Evolutionary conservation across 2,329 filamentous ascomycete species (phyloP), one percentile per base, ranked within the genome.

Genomic region (Raffaelea arxii): DNA sequence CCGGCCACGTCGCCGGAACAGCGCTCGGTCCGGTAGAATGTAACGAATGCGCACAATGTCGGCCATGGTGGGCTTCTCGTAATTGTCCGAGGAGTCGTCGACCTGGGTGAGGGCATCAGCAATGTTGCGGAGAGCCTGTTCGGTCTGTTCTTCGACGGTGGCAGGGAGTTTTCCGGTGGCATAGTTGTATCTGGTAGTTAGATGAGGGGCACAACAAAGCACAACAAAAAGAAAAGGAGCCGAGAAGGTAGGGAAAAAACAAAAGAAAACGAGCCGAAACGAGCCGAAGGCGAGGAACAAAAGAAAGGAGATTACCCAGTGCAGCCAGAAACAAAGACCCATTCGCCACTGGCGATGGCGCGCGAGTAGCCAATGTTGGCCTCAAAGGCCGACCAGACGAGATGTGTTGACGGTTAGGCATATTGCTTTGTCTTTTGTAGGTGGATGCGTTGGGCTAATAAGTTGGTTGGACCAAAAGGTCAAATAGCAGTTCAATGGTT

Each of bases 31-130:
- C 3, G 72, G 69, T 19, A 77, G 59, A 40, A 75, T 73, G 52
- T 77, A 77, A 11, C 64, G 62, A 14, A 77, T 73, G 19, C 74
- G 63, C 1, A 76, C 71, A 3, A 77, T 62, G 44, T 77, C 72
- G 4, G 56, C 56, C 44, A 75, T 58, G 10, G 53, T 51, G 4
- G 46, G 30, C 7, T 16, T 6, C 6, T 12, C 46, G 35, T 50
- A 46, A 3, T n/a, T 25, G 2, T 22, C 27, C 9, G 44, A 59
- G n/a, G n/a, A n/a, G 1, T 65, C 62, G 4, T 65, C 69, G 1
- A 71, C 72, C 16, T 67, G 62, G 7, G 55, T 52, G 19, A 77
- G 64, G 3, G 71, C 72, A 1, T 60, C 52, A 14, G 64, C 58
- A 44, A 77, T 68, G 56, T 75, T 77, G 41, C 48, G 50, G 49